phyloP scores from a whole-genome alignment of 129 eudicot genomes.

The Flaveria trinervia region DNA sequence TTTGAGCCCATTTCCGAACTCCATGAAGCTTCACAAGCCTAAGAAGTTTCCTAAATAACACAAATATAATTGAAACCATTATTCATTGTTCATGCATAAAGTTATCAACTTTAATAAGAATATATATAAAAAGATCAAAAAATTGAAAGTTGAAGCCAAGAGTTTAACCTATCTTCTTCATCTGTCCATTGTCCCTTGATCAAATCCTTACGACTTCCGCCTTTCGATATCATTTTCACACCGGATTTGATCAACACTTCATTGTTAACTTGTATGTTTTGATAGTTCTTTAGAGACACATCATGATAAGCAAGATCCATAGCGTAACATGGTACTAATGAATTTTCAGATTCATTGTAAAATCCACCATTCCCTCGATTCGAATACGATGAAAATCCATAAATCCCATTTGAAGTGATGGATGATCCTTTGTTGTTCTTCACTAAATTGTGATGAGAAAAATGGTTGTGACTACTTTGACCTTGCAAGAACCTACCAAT shows the following conservation, averaged over 20 bases:
- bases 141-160: not conserved
- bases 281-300: conserved; percentile 27
- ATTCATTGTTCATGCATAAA: conserved; percentile 16
- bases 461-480: conserved; percentile 44
- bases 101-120: not conserved
- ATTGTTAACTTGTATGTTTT: conserved; percentile 20
- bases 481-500: conserved; percentile 63
- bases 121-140: not conserved
- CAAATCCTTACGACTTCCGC: conserved; percentile 32
- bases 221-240: conserved; percentile 30
- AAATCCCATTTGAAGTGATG: conserved; percentile 23
- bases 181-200: conserved; percentile 80
- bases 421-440: conserved; percentile 33
- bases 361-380: too few relatives aligned
- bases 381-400: conserved; percentile 31
- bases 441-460: conserved; percentile 27
- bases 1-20: conserved; percentile 65
- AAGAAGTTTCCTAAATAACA: conserved; percentile 50
- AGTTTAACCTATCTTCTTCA: conserved; percentile 64
- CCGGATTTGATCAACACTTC: conserved; percentile 20
- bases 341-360: conserved; percentile 11
- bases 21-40: conserved; percentile 56
- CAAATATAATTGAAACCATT: not conserved
- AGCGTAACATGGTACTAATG: conserved; percentile 27
- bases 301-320: conserved; percentile 25